Conservation (phyloP, 2,329 filamentous ascomycete species). For the Aspergillus pseudoglaucus region DNA sequence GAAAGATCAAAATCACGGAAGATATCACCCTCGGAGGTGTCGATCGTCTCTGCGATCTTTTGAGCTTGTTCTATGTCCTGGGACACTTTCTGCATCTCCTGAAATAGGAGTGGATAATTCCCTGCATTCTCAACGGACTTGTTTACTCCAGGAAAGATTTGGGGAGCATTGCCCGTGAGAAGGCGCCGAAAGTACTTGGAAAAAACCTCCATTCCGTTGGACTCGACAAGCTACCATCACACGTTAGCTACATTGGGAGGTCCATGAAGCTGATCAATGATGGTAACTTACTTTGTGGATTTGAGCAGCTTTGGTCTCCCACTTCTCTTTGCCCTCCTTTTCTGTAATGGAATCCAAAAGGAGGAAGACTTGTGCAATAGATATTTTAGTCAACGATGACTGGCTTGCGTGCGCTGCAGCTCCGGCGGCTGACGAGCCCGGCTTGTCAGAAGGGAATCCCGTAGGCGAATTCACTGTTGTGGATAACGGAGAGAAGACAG, state of each 20-base stretch:
- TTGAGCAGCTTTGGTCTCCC: constrained; percentile 84
- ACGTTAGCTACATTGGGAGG: constrained; percentile 2
- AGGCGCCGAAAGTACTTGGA: constrained; percentile 91
- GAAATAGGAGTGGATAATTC: constrained; percentile 74
- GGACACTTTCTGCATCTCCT: constrained; percentile 80
- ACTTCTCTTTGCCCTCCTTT: constrained; percentile 85
- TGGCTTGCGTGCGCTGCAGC: constrained; percentile 43
- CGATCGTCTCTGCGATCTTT: constrained; percentile 90
- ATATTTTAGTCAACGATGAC: constrained; percentile 77
- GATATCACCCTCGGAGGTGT: constrained; percentile 82
- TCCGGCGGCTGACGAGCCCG: constrained; percentile 31
- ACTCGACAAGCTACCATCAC: constrained; percentile 70
- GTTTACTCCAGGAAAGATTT: constrained; percentile 78
- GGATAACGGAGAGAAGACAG: constrained; percentile 54
- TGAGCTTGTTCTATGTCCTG: constrained; percentile 74
- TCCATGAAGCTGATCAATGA: neutral
- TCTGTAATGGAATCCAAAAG: constrained; percentile 91
- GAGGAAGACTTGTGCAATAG: constrained; percentile 90
- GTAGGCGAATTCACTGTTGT: constrained; percentile 49
- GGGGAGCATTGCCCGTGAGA: constrained; percentile 80
- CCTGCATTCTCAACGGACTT: constrained; percentile 68
- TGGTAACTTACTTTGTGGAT: constrained; percentile 71
- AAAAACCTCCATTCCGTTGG: constrained; percentile 98
- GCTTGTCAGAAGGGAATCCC: constrained; percentile 46
- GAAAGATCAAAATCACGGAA: constrained; percentile 96